phyloP scores from a whole-genome alignment of 2,329 filamentous ascomycete genomes.

The Colletotrichum sp. region DNA sequence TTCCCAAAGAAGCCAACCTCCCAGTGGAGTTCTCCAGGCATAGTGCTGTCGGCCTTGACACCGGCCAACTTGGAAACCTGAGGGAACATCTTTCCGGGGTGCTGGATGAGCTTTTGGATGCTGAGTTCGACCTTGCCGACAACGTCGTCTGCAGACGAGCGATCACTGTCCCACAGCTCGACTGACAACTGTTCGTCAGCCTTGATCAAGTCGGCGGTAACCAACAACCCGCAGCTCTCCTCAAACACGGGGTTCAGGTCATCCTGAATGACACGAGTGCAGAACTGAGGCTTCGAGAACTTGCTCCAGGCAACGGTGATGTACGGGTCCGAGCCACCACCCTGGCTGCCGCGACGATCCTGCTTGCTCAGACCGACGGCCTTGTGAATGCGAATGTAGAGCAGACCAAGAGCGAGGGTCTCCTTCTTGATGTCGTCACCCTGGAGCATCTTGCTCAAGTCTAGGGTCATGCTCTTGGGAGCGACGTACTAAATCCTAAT shows the following conservation, averaged over 20 bases:
- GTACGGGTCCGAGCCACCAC: slow-evolving; percentile 92
- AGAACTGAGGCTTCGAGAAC: slow-evolving; percentile 97
- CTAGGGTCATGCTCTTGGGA: slow-evolving; percentile 91
- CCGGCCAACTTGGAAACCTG: slow-evolving; percentile 85
- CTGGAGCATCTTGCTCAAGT: slow-evolving; percentile 87
- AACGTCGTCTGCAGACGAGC: slow-evolving; percentile 90
- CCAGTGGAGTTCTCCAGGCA: slow-evolving; percentile 96
- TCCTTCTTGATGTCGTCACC: slow-evolving; percentile 94
- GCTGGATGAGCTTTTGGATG: slow-evolving; percentile 93
- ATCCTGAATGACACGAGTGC: slow-evolving; percentile 93
- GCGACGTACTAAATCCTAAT: slow-evolving; percentile 69
- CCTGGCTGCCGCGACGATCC: slow-evolving; percentile 79
- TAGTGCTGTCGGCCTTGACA: slow-evolving; percentile 81
- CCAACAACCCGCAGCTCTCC: slow-evolving; percentile 83
- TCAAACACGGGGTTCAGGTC: slow-evolving; percentile 93
- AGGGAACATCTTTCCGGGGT: slow-evolving; percentile 91
- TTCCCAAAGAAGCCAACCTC: slow-evolving; percentile 96
- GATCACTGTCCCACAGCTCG: slow-evolving; percentile 95
- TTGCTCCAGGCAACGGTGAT: slow-evolving; percentile 96
- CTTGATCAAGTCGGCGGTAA: slow-evolving; percentile 89
- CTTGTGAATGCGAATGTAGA: slow-evolving; percentile 91
- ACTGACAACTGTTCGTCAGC: slow-evolving; percentile 92
- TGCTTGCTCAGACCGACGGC: slow-evolving; percentile 90
- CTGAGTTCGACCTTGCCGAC: slow-evolving; percentile 94
- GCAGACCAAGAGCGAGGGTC: slow-evolving; percentile 81